phyloP scores from a whole-genome alignment of 768 basidiomycete genomes.

The Russula virescens region DNA sequence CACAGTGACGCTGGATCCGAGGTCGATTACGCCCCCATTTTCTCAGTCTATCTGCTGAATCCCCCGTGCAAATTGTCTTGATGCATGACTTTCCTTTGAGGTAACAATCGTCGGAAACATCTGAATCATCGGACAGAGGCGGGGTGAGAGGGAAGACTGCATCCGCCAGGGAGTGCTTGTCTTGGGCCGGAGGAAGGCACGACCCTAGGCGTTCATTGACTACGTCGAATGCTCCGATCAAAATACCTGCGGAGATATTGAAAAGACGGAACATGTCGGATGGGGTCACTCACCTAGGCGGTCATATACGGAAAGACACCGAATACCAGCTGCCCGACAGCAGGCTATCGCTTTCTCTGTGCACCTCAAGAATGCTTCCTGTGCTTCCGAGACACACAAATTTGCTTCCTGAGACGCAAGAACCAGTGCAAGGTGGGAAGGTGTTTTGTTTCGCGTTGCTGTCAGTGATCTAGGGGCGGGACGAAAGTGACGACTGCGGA shows the following conservation, averaged over 20 bases:
- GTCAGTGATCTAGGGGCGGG: slow-evolving; percentile 43
- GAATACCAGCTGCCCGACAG: slow-evolving; percentile 59
- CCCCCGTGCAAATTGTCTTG: slow-evolving; percentile 7
- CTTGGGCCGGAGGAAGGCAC: slow-evolving; percentile 21
- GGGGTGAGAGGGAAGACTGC: slow-evolving; percentile 69
- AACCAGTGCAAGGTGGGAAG: slow-evolving; percentile 61
- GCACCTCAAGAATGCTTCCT: slow-evolving; percentile 45
- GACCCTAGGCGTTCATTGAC: slow-evolving; percentile 31
- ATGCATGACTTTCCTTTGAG: slow-evolving; percentile 7
- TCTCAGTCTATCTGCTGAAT: background rate
- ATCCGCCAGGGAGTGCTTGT: slow-evolving; percentile 43
- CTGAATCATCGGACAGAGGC: slow-evolving; percentile 67
- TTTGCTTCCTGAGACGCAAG: slow-evolving; percentile 43
- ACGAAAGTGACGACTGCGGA: slow-evolving; percentile 36
- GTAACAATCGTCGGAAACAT: slow-evolving; percentile 29
- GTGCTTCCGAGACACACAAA: slow-evolving; percentile 33
- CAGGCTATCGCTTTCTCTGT: slow-evolving; percentile 50
- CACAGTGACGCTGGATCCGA: slow-evolving; percentile 23
- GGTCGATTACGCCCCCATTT: slow-evolving; percentile 5
- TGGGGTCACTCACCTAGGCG: slow-evolving; percentile 47
- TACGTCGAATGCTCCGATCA: slow-evolving; percentile 2
- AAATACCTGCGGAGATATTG: slow-evolving; percentile 33
- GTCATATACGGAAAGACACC: slow-evolving; percentile 67
- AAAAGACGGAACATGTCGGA: background rate
- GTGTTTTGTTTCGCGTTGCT: slow-evolving; percentile 50